Evolutionary conservation across 129 eudicot genomes (phyloP), one percentile per base, ranked within the genome.

Genomic region (sunflower (Helianthus annuus)): DNA sequence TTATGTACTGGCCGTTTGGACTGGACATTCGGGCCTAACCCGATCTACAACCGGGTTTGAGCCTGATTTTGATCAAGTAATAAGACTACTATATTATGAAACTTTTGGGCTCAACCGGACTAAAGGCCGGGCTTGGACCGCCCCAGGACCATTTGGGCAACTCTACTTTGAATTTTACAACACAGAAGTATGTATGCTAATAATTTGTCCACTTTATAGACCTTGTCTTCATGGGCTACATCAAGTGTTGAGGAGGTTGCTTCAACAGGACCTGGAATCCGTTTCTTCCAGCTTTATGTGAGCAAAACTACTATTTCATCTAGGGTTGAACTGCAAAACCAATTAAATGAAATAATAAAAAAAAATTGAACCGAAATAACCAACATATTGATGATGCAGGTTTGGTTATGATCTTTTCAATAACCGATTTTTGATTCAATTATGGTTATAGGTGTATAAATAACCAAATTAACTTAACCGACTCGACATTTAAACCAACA

Each of bases 271-370:
- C 87, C 91, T 39, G 98, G 96, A 69, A 87, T 90, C 77, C 92
- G 97, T 63, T 93, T 93, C 85, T 93, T 93, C 87, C 98, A 93
- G 82, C 92, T 93, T 77, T 90, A 89, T 70, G 98, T 93, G 70
- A 89, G 98, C 71, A 32, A 29, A 66, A 63, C 74, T 52, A 48
- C 58, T 29, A 9, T 10, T 56, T 59, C 15, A 7, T n/a, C 56
- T 58, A 40, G 45, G 45, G 45, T 40, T 40, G 45, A 40, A 10
- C 45, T 6, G 7, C 1, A 40, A 40, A 40, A 40, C 45, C 45
- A 6, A 40, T 6, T 6, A 40, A 40, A 8, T 8, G 45, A 40
- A 39, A 39, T 4, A 39, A 39, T 40, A 29, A 29, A 29, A 29
- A 29, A 29, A 1, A 2, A 29, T 29, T 2, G 34, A 29, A 29